Evolutionary conservation across 257 asterid genomes (phyloP).

Genomic region (Solanum pimpinellifolium): DNA sequence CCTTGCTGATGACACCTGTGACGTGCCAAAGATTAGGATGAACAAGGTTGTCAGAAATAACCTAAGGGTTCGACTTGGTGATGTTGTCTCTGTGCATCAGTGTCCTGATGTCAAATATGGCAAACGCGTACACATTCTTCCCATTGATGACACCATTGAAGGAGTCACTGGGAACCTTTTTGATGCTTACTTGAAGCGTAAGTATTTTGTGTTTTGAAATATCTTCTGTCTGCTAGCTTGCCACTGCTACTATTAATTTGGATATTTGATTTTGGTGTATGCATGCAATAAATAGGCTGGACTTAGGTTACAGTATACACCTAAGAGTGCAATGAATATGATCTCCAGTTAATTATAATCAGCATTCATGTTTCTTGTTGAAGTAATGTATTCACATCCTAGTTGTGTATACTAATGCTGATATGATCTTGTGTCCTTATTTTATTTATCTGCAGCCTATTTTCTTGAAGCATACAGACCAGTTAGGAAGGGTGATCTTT

Average conservation of each 20-base stretch:
- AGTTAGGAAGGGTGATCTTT: constrained; percentile 70
- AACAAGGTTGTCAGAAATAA: constrained; percentile 64
- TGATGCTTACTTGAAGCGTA: constrained; percentile 57
- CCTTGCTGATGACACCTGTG: constrained; percentile 62
- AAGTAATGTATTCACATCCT: background rate
- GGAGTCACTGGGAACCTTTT: constrained; percentile 61
- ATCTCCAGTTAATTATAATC: background rate
- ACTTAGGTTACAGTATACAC: background rate
- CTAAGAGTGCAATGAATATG: background rate
- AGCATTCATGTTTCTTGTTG: background rate
- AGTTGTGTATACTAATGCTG: background rate
- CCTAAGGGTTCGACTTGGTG: constrained; percentile 57
- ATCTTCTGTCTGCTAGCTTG: background rate
- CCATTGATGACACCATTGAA: constrained; percentile 63
- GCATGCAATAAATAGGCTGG: background rate
- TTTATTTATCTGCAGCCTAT: constrained; percentile 38
- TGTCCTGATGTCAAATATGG: constrained; percentile 72
- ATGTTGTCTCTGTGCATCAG: constrained; percentile 61
- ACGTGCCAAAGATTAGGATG: constrained; percentile 53
- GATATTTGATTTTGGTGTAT: background rate
- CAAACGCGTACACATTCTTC: constrained; percentile 78
- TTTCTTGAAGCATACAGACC: constrained; percentile 78
- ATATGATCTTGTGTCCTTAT: background rate
- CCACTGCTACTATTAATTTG: background rate
- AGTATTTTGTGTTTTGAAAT: constrained; percentile 6